These are phyloP conservation scores for Alternaria incomplexa DNA, from an alignment of 2,329 filamentous ascomycete species.

Conservation along the genomic window DNA sequence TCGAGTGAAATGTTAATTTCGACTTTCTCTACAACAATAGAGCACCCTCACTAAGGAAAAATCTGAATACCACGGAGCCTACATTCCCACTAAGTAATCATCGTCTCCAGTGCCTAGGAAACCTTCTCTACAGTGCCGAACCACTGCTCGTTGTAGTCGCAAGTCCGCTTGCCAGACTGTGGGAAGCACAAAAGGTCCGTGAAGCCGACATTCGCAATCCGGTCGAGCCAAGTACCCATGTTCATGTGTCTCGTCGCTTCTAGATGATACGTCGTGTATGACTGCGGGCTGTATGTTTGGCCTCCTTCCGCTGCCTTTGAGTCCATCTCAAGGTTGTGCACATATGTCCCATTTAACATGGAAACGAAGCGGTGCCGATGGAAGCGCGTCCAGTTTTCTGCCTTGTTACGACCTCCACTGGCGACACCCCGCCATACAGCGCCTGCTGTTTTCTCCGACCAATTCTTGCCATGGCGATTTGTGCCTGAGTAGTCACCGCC, in stretches of 20 bases:
- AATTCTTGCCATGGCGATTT: conserved; percentile 46
- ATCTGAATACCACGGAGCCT: too few relatives aligned
- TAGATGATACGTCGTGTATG: conserved; percentile 48
- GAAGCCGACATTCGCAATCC: conserved; percentile 52
- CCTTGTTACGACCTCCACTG: conserved; percentile 55
- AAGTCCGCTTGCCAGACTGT: conserved; percentile 44
- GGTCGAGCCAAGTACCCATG: conserved; percentile 50
- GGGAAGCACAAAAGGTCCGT: conserved; percentile 55
- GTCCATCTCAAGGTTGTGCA: conserved; percentile 56
- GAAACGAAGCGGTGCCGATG: conserved; percentile 77
- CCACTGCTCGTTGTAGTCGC: conserved; percentile 55
- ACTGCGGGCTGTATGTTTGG: conserved; percentile 50
- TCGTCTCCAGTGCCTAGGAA: too few relatives aligned
- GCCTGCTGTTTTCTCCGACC: conserved; percentile 51
- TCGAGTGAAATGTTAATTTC: too few relatives aligned
- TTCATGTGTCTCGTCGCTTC: conserved; percentile 33
- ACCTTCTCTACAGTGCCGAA: conserved; percentile 40
- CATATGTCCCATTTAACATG: conserved; percentile 71
- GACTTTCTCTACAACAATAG: too few relatives aligned
- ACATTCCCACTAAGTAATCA: too few relatives aligned
- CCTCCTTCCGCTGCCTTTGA: conserved; percentile 24
- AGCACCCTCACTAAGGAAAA: too few relatives aligned
- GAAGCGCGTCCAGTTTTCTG: conserved; percentile 71
- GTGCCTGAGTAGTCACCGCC: conserved; percentile 49
- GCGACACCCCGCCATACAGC: conserved; percentile 58